phyloP scores from a whole-genome alignment of 164 flowering plant genomes.

The Echeveria elegans region DNA sequence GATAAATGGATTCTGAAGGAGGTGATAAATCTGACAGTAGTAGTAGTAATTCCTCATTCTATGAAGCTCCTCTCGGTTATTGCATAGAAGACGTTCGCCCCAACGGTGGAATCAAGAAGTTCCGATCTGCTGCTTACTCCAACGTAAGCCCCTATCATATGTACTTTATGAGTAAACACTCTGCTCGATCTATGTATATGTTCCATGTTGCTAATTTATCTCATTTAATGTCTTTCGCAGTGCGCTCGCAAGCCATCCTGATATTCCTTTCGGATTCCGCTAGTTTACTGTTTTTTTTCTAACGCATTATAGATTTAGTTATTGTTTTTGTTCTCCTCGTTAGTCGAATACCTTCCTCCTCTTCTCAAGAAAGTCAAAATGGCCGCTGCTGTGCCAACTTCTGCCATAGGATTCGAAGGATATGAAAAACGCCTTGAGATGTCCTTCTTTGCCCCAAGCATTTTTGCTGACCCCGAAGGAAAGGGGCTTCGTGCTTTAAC shows the following conservation, averaged over 20 bases:
- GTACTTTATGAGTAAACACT: not conserved
- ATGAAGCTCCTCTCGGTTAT: slow-evolving; percentile 64
- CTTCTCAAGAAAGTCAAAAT: slow-evolving; percentile 18
- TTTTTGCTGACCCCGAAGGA: slow-evolving; percentile 51
- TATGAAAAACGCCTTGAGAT: slow-evolving; percentile 84
- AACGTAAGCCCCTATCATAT: slow-evolving; percentile 29
- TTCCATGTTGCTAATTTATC: not conserved
- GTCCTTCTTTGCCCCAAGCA: slow-evolving; percentile 44
- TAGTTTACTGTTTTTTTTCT: slow-evolving; percentile 6
- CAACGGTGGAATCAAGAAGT: slow-evolving; percentile 59
- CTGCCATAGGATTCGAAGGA: slow-evolving; percentile 92
- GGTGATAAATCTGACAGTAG: slow-evolving; percentile 52
- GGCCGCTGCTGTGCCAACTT: slow-evolving; percentile 27
- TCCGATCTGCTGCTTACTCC: slow-evolving; percentile 71
- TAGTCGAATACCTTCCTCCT: slow-evolving; percentile 1
- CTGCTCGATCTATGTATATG: no score
- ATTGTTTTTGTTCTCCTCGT: not conserved
- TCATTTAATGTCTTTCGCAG: slow-evolving; percentile 34
- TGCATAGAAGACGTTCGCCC: slow-evolving; percentile 71
- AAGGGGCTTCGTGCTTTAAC: slow-evolving; percentile 56
- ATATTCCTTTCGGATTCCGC: slow-evolving; percentile 14
- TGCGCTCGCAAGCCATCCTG: slow-evolving; percentile 87
- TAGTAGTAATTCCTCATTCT: slow-evolving; percentile 27
- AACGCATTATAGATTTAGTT: not conserved
- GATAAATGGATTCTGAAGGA: slow-evolving; percentile 60